phyloP scores from a whole-genome alignment of 192 early-diverging fungal species.

The Entomortierella parvispora region DNA sequence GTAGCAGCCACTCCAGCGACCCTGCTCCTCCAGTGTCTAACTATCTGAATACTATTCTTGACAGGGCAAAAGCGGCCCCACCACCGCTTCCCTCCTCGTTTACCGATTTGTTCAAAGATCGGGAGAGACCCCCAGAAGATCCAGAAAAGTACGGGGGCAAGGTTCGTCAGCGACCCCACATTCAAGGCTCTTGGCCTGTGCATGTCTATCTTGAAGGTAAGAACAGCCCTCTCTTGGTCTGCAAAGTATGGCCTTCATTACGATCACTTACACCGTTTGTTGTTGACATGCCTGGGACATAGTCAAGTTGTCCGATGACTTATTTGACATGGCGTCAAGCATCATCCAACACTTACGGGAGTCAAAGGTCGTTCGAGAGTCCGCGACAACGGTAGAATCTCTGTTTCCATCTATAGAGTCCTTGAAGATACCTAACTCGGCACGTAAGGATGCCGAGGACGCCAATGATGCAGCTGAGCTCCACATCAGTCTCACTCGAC shows the following conservation, averaged over 20 bases:
- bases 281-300: not conserved
- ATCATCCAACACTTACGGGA: no score
- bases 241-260: no score
- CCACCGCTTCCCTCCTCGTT: conserved; percentile 36
- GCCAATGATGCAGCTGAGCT: conserved; percentile 32
- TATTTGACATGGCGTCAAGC: conserved; percentile 29
- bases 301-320: conserved; percentile 40
- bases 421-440: not conserved
- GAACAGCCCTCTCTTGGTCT: not conserved
- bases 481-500: conserved; percentile 42
- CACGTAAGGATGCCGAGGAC: conserved; percentile 8
- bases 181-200: conserved; percentile 45
- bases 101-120: conserved; percentile 36
- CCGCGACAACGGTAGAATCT: conserved; percentile 16
- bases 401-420: conserved; percentile 28
- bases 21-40: no score
- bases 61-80: conserved; percentile 18
- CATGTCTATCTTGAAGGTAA: conserved; percentile 49
- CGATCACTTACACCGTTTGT: not conserved
- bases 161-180: conserved; percentile 16
- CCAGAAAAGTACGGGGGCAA: conserved; percentile 29
- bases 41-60: no score
- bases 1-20: no score
- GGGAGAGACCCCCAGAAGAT: conserved; percentile 24
- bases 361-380: conserved; percentile 7